phyloP scores from a whole-genome alignment of 2,329 filamentous ascomycete genomes.

The Cercospora brassicicola region DNA sequence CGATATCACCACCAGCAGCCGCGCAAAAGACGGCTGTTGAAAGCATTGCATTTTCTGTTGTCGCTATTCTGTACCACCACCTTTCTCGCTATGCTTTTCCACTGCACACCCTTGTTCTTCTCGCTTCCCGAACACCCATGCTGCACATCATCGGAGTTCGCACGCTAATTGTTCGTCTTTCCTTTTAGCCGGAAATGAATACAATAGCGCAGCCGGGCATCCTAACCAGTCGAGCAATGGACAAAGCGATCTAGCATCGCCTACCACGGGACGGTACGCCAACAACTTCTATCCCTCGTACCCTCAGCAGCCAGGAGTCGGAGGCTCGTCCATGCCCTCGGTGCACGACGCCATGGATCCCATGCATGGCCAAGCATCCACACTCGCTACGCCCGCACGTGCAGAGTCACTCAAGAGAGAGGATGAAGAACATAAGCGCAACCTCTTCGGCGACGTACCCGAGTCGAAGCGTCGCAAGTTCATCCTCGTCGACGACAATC shows the following conservation, averaged over 20 bases:
- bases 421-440: slow-evolving; percentile 61
- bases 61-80: slow-evolving; percentile 12
- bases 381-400: slow-evolving; percentile 42
- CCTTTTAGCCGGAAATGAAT: slow-evolving; percentile 57
- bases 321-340: slow-evolving; percentile 62
- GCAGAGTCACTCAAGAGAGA: slow-evolving; percentile 48
- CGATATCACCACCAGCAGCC: slow-evolving; percentile 21
- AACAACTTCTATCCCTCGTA: slow-evolving; percentile 77
- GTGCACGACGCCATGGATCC: slow-evolving; percentile 60
- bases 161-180: slow-evolving; percentile 47
- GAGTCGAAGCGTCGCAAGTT: slow-evolving; percentile 94
- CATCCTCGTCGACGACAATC: slow-evolving; percentile 88
- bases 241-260: slow-evolving; percentile 51
- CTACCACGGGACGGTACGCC: slow-evolving; percentile 68
- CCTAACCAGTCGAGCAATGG: slow-evolving; percentile 64
- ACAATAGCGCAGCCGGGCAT: slow-evolving; percentile 61
- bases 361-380: slow-evolving; percentile 37
- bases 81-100: slow-evolving; percentile 7
- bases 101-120: slow-evolving; percentile 28
- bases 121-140: slow-evolving; percentile 35
- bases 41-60: slow-evolving; percentile 13
- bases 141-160: slow-evolving; percentile 32
- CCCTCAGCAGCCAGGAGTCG: slow-evolving; percentile 58
- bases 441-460: slow-evolving; percentile 83
- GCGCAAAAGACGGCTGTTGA: slow-evolving; percentile 25